Percentiles rank a stretch among this genome's conserved stretches.
Conservation (phyloP, 306 rosid genomes). For the Quercus rubra region DNA sequence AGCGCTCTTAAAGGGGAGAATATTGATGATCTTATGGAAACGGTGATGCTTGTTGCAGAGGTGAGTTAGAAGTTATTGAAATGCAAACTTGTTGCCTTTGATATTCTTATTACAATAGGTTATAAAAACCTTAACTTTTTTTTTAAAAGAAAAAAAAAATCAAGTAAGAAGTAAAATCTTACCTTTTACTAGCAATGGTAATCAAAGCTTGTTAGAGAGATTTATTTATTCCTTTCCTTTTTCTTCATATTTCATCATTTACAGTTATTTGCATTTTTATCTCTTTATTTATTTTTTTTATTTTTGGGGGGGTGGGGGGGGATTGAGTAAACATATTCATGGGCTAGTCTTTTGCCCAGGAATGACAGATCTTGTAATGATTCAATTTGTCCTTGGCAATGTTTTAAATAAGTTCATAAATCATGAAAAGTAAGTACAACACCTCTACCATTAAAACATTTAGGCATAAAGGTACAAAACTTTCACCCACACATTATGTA, state of each 20-base stretch:
- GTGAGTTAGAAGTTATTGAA: constrained; percentile 39
- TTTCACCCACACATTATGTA: not conserved
- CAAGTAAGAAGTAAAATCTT: not conserved
- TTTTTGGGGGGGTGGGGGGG: no score
- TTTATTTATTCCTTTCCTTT: not conserved
- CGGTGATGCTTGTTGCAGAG: constrained; percentile 94
- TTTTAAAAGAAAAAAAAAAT: not conserved
- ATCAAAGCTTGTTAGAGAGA: not conserved
- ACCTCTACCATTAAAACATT: not conserved
- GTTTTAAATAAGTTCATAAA: not conserved
- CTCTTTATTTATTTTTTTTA: not conserved
- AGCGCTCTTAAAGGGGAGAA: constrained; percentile 95
- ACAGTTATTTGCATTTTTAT: not conserved
- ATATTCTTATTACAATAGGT: not conserved
- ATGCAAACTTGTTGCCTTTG: constrained; percentile 6
- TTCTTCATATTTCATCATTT: not conserved
- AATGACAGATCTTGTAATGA: not conserved
- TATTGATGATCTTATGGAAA: constrained; percentile 87
- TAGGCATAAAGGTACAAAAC: not conserved
- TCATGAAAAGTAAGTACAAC: not conserved
- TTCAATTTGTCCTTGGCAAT: not conserved
- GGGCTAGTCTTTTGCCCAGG: not conserved
- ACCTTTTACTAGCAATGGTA: not conserved
- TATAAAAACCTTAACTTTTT: not conserved
- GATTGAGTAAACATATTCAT: not conserved